A percentile compares a stretch with the other conserved stretches of the same genome.
These are phyloP conservation scores for Tricholoma saponaceum DNA, from an alignment of 768 basidiomycete genomes.

Conservation along the genomic window DNA sequence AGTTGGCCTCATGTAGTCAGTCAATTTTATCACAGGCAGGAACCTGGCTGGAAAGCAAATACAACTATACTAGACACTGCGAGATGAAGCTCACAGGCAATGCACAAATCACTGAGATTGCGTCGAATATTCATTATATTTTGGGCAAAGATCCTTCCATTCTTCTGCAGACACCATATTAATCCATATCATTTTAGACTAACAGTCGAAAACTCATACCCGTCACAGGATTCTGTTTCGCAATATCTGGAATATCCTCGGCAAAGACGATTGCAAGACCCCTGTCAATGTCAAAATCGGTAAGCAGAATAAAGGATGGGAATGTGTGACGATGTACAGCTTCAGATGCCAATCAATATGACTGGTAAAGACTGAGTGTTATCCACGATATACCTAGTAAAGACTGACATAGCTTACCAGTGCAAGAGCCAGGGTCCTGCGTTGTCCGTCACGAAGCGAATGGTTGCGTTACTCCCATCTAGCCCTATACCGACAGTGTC, in stretches of 20 bases:
- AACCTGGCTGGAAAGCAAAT: too few species aligned
- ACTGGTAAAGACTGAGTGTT: not conserved
- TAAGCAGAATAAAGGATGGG: not conserved
- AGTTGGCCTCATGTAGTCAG: too few species aligned
- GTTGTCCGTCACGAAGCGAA: constrained; percentile 61
- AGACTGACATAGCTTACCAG: constrained; percentile 3
- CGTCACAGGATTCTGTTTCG: not conserved
- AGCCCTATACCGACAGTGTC: constrained; percentile 31
- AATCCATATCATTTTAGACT: not conserved
- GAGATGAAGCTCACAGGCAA: too few species aligned
- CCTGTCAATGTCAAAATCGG: not conserved
- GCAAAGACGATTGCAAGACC: constrained; percentile 17
- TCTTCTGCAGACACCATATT: not conserved
- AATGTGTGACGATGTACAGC: not conserved
- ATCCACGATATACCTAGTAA: not conserved
- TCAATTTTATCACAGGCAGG: too few species aligned
- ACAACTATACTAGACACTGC: too few species aligned
- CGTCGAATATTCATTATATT: not conserved
- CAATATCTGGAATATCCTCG: constrained; percentile 3
- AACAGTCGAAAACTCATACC: not conserved
- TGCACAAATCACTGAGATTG: too few species aligned
- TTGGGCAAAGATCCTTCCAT: constrained; percentile 1
- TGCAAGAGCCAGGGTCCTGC: constrained; percentile 45
- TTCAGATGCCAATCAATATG: constrained; percentile 2
- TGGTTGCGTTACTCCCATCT: constrained; percentile 34